phyloP scores from a whole-genome alignment of 192 early-diverging fungal genomes.

The Lobosporangium transversale region DNA sequence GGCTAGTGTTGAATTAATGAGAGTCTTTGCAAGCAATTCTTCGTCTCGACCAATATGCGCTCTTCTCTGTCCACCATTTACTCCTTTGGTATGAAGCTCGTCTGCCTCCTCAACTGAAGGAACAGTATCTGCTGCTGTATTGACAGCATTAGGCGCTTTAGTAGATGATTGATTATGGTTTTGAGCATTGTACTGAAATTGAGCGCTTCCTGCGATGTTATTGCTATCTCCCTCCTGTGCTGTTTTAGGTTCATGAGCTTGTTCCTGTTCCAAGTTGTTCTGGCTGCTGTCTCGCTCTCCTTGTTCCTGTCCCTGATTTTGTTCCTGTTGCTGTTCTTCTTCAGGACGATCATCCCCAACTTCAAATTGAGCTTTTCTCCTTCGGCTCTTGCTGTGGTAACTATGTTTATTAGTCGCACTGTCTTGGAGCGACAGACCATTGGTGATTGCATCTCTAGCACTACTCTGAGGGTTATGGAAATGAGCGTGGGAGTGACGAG shows the following conservation, averaged over 20 bases:
- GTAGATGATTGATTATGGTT: neutral
- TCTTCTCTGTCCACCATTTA: neutral
- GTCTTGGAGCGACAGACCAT: neutral
- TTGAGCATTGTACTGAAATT: too few relatives aligned
- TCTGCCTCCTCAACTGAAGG: slow-evolving; percentile 11
- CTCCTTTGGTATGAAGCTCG: neutral
- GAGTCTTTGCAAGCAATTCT: slow-evolving; percentile 31
- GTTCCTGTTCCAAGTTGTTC: slow-evolving; percentile 1
- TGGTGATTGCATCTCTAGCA: neutral
- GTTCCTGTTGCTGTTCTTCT: neutral
- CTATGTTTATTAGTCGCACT: neutral
- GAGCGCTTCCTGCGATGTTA: too few relatives aligned
- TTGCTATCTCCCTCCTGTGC: neutral
- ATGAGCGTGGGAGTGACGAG: neutral
- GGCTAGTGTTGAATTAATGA: slow-evolving; percentile 26
- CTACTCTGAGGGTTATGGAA: neutral
- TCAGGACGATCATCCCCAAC: slow-evolving; percentile 8
- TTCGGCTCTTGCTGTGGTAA: neutral
- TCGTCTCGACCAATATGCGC: slow-evolving; percentile 9
- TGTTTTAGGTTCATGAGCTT: neutral
- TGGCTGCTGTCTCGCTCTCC: neutral
- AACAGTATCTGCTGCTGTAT: neutral
- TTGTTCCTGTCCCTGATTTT: neutral
- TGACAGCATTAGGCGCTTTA: neutral
- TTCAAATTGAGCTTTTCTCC: slow-evolving; percentile 37